A percentile compares a stretch with the other conserved stretches of the same genome.
These are phyloP conservation scores for Phytophthora tubulina DNA, from an alignment of 352 stramenopile species.

Conservation along the genomic window DNA sequence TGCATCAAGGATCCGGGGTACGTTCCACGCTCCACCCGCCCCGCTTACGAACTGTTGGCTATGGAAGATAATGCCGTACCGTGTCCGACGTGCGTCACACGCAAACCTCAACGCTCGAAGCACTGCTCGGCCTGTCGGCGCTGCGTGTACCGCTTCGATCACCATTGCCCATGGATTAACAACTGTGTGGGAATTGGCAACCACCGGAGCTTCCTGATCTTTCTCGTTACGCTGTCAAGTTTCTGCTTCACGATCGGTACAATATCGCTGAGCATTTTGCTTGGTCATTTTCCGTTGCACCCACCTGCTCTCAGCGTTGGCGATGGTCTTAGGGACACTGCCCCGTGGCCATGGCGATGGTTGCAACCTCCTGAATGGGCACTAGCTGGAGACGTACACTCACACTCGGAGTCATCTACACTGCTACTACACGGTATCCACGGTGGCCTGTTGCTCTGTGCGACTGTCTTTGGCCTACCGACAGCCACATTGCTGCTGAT, in stretches of 20 bases:
- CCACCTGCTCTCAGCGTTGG: constrained; percentile 12
- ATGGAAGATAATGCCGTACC: constrained; percentile 70
- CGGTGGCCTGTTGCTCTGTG: constrained; percentile 58
- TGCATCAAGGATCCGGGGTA: constrained; percentile 85
- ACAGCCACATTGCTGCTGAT: constrained; percentile 68
- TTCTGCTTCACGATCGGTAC: constrained; percentile 63
- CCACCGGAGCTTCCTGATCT: constrained; percentile 79
- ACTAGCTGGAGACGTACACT: constrained; percentile 7
- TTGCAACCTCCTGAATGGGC: constrained; percentile 43
- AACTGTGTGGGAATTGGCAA: constrained; percentile 85
- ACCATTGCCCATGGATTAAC: constrained; percentile 90
- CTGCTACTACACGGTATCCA: constrained; percentile 70
- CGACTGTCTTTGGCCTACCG: constrained; percentile 73
- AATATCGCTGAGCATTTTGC: constrained; percentile 61
- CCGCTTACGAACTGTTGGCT: constrained; percentile 80
- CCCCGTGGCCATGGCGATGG: constrained; percentile 34
- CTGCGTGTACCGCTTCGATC: constrained; percentile 86
- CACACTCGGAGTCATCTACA: constrained; percentile 39
- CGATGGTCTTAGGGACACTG: background rate
- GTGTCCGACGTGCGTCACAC: constrained; percentile 82
- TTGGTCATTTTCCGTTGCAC: constrained; percentile 54
- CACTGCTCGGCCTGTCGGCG: constrained; percentile 83
- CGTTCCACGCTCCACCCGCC: constrained; percentile 63
- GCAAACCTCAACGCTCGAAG: constrained; percentile 81
- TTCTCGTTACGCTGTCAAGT: constrained; percentile 56